phyloP scores from a whole-genome alignment of 495 filamentous ascomycete species.

The Astrocystis sublimbata region DNA sequence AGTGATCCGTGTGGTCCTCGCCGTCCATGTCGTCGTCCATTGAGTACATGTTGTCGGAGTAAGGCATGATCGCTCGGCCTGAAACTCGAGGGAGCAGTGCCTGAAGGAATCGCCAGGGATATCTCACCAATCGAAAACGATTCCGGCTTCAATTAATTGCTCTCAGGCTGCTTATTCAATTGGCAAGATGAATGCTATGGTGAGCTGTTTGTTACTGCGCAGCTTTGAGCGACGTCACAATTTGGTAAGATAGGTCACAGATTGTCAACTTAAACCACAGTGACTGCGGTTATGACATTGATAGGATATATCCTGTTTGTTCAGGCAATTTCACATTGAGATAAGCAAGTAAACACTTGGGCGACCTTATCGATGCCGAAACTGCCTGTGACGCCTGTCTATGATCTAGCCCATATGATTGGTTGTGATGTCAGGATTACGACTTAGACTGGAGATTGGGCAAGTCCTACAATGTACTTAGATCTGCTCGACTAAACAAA shows the following conservation, averaged over 20 bases:
- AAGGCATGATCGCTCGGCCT: conserved; percentile 35
- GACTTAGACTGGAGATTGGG: neutral
- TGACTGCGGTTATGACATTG: neutral
- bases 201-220: neutral
- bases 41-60: conserved; percentile 49
- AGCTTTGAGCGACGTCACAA: neutral
- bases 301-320: neutral
- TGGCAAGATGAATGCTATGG: neutral
- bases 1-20: conserved; percentile 35
- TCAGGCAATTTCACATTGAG: neutral
- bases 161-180: neutral
- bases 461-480: neutral
- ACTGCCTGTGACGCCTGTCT: neutral
- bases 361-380: neutral
- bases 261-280: neutral
- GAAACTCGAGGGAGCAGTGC: conserved; percentile 26
- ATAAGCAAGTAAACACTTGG: conserved; percentile 4
- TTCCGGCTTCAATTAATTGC: conserved; percentile 9
- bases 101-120: conserved; percentile 33
- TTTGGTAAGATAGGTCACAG: neutral
- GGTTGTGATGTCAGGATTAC: conserved; percentile 11
- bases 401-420: neutral
- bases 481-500: conserved; percentile 5
- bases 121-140: conserved; percentile 24
- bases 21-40: conserved; percentile 38